A percentile compares a stretch with the other conserved stretches of the same genome.
Evolutionary conservation across 2,329 filamentous ascomycete species (phyloP).

Genomic region (Trichoderma sp.): DNA sequence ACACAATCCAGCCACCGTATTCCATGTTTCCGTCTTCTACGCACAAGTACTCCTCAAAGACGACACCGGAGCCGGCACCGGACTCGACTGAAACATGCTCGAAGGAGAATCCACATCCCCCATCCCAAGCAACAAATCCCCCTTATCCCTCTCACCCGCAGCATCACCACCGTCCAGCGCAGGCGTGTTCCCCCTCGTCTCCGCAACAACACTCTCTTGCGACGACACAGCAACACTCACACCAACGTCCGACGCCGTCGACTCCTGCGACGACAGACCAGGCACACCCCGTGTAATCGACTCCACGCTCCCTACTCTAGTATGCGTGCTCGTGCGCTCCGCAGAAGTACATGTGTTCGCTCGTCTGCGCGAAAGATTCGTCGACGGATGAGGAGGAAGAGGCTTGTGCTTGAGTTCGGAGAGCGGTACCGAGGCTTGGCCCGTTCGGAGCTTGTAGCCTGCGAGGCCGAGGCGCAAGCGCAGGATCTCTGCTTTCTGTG

Average conservation of each 20-base stretch:
- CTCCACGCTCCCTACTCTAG: not conserved
- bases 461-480: constrained; percentile 70
- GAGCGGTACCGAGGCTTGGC: constrained; percentile 68
- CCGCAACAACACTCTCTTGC: constrained; percentile 20
- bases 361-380: not conserved
- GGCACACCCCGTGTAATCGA: constrained; percentile 6
- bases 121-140: not conserved
- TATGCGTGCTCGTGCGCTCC: constrained; percentile 7
- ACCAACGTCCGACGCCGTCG: not conserved
- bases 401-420: constrained; percentile 55
- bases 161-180: not conserved
- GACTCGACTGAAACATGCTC: constrained; percentile 10
- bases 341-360: constrained; percentile 2
- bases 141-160: not conserved
- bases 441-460: constrained; percentile 73
- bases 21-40: not conserved
- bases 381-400: constrained; percentile 32
- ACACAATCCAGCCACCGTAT: not conserved
- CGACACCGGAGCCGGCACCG: constrained; percentile 9
- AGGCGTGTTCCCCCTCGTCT: constrained; percentile 20
- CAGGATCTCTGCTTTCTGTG: constrained; percentile 65
- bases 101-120: constrained; percentile 12
- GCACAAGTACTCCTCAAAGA: constrained; percentile 21
- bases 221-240: constrained; percentile 6
- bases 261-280: constrained; percentile 7